phyloP scores from a whole-genome alignment of 306 rosid genomes.

The Abrus precatorius region DNA sequence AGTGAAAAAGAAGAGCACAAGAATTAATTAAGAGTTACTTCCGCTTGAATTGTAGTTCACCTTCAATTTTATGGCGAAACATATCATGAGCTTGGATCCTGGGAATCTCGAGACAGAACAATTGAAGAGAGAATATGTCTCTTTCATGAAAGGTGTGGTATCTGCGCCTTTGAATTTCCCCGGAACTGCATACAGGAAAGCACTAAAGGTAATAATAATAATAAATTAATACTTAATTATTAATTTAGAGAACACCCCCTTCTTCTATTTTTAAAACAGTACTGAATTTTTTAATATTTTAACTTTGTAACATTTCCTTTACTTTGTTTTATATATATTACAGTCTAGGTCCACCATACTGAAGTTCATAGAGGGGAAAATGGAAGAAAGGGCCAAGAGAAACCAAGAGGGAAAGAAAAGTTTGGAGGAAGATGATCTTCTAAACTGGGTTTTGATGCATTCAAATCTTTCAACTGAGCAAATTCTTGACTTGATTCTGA shows the following conservation, averaged over 20 bases:
- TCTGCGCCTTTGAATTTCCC: constrained; percentile 89
- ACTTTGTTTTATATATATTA: background rate
- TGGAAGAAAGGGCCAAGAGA: constrained; percentile 47
- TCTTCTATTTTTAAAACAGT: background rate
- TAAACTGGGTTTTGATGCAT: constrained; percentile 86
- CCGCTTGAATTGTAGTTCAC: constrained; percentile 70
- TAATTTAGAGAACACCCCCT: background rate
- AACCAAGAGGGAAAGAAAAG: constrained; percentile 31
- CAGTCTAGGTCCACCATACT: constrained; percentile 66
- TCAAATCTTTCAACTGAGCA: constrained; percentile 88
- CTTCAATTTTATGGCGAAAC: constrained; percentile 88
- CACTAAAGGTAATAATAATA: constrained; percentile 65
- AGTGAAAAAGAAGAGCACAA: background rate
- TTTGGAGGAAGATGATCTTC: constrained; percentile 76
- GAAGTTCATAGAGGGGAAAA: constrained; percentile 53
- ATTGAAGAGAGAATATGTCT: constrained; percentile 77
- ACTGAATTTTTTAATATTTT: background rate
- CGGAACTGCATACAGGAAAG: constrained; percentile 85
- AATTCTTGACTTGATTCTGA: constrained; percentile 88
- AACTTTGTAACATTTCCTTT: background rate
- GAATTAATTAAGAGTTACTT: background rate
- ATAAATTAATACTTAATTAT: background rate
- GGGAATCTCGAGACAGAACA: constrained; percentile 82
- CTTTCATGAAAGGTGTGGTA: constrained; percentile 92
- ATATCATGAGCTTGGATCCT: constrained; percentile 94